Conservation (phyloP, 208 protist genomes). For the Crithidia bombi region DNA sequence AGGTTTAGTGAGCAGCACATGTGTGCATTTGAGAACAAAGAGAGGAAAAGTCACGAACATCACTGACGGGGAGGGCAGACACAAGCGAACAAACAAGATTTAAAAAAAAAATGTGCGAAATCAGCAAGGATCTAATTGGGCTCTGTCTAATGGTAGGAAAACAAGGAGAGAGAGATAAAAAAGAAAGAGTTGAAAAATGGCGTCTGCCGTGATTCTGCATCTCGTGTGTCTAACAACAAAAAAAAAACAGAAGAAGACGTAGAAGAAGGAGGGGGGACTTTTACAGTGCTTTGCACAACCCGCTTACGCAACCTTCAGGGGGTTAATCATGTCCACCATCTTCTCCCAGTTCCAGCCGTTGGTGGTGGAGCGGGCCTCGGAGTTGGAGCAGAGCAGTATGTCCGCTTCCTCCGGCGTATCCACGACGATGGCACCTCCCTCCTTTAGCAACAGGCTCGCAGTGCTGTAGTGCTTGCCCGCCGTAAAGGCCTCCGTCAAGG, state of each 20-base stretch:
- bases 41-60: too few relatives aligned
- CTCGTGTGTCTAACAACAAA: neutral
- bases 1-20: too few relatives aligned
- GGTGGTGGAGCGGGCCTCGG: conserved; percentile 41
- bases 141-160: conserved; percentile 4
- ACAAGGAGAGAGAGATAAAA: too few relatives aligned
- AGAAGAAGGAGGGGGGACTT: conserved; percentile 4
- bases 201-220: neutral
- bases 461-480: conserved; percentile 75
- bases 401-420: conserved; percentile 49
- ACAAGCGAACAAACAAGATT: too few relatives aligned
- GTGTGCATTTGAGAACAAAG: too few relatives aligned
- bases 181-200: neutral
- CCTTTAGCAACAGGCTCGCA: conserved; percentile 61
- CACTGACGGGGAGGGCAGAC: too few relatives aligned
- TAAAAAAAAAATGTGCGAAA: neutral
- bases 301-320: conserved; percentile 55
- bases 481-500: conserved; percentile 69
- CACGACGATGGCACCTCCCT: conserved; percentile 74
- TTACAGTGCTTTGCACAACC: neutral
- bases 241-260: conserved; percentile 11
- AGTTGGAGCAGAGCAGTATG: conserved; percentile 78
- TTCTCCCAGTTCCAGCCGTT: conserved; percentile 78
- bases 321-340: conserved; percentile 85
- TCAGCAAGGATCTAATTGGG: neutral